Base-by-base conservation (phyloP, 2,329 filamentous ascomycete genomes). In the Pseudogymnoascus sp. region DNA sequence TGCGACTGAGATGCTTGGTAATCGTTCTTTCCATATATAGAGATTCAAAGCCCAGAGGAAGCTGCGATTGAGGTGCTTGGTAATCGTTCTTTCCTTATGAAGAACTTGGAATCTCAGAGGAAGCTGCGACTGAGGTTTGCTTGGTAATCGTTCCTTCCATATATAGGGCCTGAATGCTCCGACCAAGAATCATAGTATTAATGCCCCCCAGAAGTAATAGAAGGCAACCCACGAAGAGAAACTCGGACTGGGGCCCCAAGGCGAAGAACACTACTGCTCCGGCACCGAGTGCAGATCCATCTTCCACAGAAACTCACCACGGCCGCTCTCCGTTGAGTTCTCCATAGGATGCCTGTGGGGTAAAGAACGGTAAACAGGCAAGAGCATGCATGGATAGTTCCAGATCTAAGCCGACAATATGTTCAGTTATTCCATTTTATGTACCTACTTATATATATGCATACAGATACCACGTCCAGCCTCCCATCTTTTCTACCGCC, bases 401-500 rank as follows among this genome's bases (percentile, higher is more conserved):
- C 7, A n/a, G 21, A 23, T 5, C 7, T 23, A 17, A 53, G 4
- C 13, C 7, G 13, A 26, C 5, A 9, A 56, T 56, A 33, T 56
- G 15, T 53, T 31, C 9, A 33, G n/a, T 21, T 33, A 56, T 56
- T 33, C 29, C 29, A 56, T 56, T 56, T 56, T 56, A 56, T 56
- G 10, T 56, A 35, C 6, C n/a, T 53, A 53, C 7, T 21, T 56
- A 33, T 29, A 56, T 56, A 56, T 33, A 35, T 35, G 6, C n/a
- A 35, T 56, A 56, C 29, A 19, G 50, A 56, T 56, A 7, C 50
- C 26, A 31, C 26, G 1, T 15, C 26, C 9, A 19, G n/a, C 4
- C 60, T n/a, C 33, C 3, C 38, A 4, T 21, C 26, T 31, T 29
- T 21, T 17, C 10, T 62, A 46, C 63, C 65, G 63, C 17, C 64